phyloP scores from a whole-genome alignment of 371 early-diverging fungal genomes.

The Haplosporangium sp. region DNA sequence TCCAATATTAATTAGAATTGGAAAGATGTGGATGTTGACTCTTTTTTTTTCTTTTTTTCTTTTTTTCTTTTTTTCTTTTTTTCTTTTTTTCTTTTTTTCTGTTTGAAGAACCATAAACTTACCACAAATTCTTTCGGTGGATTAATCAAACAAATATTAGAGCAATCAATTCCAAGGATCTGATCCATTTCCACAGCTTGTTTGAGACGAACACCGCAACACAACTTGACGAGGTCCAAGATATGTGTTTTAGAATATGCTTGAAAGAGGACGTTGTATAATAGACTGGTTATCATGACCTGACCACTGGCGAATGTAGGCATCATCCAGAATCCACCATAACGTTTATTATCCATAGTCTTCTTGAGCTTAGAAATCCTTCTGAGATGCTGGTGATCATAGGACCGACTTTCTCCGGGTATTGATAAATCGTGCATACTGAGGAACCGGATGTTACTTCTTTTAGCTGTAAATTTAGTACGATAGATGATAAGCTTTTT shows the following conservation, averaged over 20 bases:
- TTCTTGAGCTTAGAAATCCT: background rate
- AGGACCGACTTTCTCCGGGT: background rate
- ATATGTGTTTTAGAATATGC: slow-evolving; percentile 63
- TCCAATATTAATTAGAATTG: too few relatives aligned
- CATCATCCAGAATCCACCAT: slow-evolving; percentile 44
- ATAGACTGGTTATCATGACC: slow-evolving; percentile 58
- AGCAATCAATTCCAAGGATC: slow-evolving; percentile 48
- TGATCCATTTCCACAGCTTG: slow-evolving; percentile 43
- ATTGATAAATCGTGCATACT: slow-evolving; percentile 35
- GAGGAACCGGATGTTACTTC: slow-evolving; percentile 63
- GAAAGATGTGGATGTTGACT: background rate
- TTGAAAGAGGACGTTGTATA: slow-evolving; percentile 63
- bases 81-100: too few relatives aligned
- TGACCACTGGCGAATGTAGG: slow-evolving; percentile 65
- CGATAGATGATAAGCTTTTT: too few relatives aligned
- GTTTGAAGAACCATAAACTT: background rate
- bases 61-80: too few relatives aligned
- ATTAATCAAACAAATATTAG: slow-evolving; percentile 53
- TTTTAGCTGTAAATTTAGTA: slow-evolving; percentile 35
- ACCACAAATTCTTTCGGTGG: slow-evolving; percentile 56
- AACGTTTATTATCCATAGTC: background rate
- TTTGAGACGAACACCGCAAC: slow-evolving; percentile 63
- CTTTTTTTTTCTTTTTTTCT: too few relatives aligned
- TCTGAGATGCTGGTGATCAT: background rate
- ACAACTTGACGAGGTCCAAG: slow-evolving; percentile 62